Evolutionary conservation across 1,284 basidiomycete species (phyloP), one percentile per base, ranked within the genome.

Genomic region (Ustilago tritici): DNA sequence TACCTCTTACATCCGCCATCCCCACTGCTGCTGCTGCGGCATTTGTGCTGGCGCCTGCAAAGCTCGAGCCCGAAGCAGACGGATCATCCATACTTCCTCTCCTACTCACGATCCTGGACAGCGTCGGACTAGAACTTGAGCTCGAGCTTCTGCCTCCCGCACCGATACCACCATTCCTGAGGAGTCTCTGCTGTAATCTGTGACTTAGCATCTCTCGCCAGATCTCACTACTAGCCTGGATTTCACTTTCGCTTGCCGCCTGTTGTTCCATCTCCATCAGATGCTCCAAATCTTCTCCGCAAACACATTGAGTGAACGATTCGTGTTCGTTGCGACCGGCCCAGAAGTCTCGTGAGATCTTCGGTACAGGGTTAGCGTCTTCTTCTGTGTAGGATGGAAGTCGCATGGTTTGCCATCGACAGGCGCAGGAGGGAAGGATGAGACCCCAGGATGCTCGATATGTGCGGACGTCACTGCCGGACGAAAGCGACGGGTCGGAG

Each of bases 361-460:
- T 70, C 15, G 78, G 78, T 11, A 80, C 78, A 0, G 78, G 78
- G 14, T 75, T 70, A 53, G 78, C 71, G 38, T 80, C 78, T 28
- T 73, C 69, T 1, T 50, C 49, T 3, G 71, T 73, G 46, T 80
- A 80, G 8, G 65, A 65, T 11, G 78, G 78, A 11, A 80, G 55
- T 1, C 73, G 70, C 62, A 78, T 65, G 17, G 63, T 65, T 34
- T 80, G 76, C 68, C 72, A 80, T 4, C 69, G 54, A 15, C 70
- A 72, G 8, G 76, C 78, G 40, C 78, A 80, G 0, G 75, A 72
- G 1, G 78, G 76, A 4, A 79, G 58, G 14, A 72, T 72, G 23
- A 79, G 58, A 2, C 68, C 68, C 78, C 78, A 79, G 3, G 56
- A 56, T 3, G 50, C 47, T 23, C 70, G 70, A 19, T 73, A 74